A percentile compares a stretch with the other conserved stretches of the same genome.
phyloP scores from a whole-genome alignment of 2,329 filamentous ascomycete genomes.

The Paramyrothecium roridum region DNA sequence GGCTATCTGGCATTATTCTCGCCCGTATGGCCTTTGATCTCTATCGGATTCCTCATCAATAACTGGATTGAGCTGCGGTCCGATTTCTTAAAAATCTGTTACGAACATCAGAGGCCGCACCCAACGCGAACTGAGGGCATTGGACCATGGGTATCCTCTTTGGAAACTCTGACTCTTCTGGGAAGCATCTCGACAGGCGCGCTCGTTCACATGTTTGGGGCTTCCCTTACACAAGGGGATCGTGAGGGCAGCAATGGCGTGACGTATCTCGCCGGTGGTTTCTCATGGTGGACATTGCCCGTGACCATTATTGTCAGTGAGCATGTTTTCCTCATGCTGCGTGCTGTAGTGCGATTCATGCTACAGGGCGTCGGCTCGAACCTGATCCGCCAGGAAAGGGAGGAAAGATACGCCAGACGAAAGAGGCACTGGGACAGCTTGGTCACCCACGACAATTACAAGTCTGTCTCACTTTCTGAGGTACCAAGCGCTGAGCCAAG shows the following conservation, averaged over 20 bases:
- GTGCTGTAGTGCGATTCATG: constrained; percentile 33
- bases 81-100: constrained; percentile 73
- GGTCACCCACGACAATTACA: not conserved
- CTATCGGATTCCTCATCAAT: constrained; percentile 70
- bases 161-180: constrained; percentile 68
- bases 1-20: constrained; percentile 73
- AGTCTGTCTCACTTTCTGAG: not conserved
- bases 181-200: constrained; percentile 71
- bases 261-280: not conserved
- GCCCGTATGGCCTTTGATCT: constrained; percentile 72
- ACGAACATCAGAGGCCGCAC: constrained; percentile 68
- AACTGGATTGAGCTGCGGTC: constrained; percentile 76
- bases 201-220: constrained; percentile 69
- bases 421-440: not conserved
- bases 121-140: constrained; percentile 71
- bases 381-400: constrained; percentile 32
- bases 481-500: not conserved
- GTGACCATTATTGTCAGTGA: constrained; percentile 71
- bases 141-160: constrained; percentile 67
- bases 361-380: constrained; percentile 36
- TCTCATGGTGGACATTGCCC: constrained; percentile 58
- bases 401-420: not conserved
- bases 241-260: constrained; percentile 42
- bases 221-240: constrained; percentile 36
- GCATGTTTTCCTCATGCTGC: constrained; percentile 65